These are phyloP conservation scores for Aspergillus cejpii DNA, from an alignment of 2,329 filamentous ascomycete genomes.

Conservation along the genomic window DNA sequence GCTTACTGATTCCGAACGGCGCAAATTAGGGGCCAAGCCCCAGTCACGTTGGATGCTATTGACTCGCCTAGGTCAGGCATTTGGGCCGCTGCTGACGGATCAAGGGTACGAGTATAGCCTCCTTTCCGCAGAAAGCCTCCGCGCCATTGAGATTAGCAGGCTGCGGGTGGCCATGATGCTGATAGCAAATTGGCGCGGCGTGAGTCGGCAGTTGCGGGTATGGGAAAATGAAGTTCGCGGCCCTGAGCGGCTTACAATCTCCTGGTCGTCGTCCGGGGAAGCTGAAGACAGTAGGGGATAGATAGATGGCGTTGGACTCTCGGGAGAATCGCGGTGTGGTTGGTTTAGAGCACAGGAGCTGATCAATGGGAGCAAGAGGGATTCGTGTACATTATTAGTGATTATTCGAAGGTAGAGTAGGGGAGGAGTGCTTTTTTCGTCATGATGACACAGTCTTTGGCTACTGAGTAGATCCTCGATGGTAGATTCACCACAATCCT, in stretches of 20 bases:
- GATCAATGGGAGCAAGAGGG: neutral
- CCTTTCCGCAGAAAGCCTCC: constrained; percentile 7
- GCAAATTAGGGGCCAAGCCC: constrained; percentile 14
- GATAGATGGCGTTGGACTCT: neutral
- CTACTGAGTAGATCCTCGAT: too few species aligned
- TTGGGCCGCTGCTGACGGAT: constrained; percentile 32
- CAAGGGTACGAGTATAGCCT: constrained; percentile 4
- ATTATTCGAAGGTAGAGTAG: neutral
- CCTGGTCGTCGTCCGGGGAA: constrained; percentile 1
- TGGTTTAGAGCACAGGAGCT: too few species aligned
- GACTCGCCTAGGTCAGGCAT: constrained; percentile 26
- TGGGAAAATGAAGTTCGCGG: constrained; percentile 19
- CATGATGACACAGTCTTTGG: neutral
- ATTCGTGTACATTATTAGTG: neutral
- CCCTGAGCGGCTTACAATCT: neutral
- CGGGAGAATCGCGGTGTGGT: too few species aligned
- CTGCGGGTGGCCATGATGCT: constrained; percentile 30
- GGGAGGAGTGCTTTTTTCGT: neutral
- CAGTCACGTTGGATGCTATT: constrained; percentile 19
- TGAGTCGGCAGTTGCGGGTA: constrained; percentile 30
- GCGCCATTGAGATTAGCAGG: constrained; percentile 22
- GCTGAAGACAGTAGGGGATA: neutral
- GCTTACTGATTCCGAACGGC: constrained; percentile 14
- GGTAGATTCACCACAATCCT: too few species aligned
- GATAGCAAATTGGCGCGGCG: constrained; percentile 31